These are phyloP conservation scores for Mitragyna speciosa DNA, from an alignment of 257 asterid species.

Conservation along the genomic window DNA sequence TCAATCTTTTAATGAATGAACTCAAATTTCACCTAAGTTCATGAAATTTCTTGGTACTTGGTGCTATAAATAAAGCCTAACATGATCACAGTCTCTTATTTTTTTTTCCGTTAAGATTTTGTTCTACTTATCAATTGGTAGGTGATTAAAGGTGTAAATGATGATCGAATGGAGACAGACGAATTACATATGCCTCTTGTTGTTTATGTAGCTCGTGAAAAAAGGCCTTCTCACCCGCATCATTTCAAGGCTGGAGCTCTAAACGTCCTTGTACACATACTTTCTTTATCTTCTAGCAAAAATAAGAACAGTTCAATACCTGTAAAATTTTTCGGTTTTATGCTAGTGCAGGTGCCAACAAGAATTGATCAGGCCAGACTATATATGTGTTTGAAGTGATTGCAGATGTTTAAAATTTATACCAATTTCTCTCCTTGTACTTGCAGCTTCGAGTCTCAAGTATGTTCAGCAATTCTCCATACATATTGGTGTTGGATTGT, in stretches of 20 bases:
- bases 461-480: slow-evolving; percentile 65
- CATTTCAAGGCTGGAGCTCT: slow-evolving; percentile 76
- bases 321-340: too few relatives aligned
- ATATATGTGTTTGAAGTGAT: not conserved
- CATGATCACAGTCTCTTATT: not conserved
- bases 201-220: slow-evolving; percentile 64
- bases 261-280: slow-evolving; percentile 49
- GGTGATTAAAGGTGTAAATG: slow-evolving; percentile 40
- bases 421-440: not conserved
- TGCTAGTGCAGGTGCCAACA: too few relatives aligned
- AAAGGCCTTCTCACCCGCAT: slow-evolving; percentile 49
- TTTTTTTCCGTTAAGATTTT: not conserved
- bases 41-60: too few relatives aligned
- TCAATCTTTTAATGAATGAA: not conserved
- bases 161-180: not conserved
- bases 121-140: slow-evolving; percentile 19
- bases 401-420: not conserved
- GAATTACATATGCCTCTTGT: slow-evolving; percentile 44
- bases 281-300: not conserved
- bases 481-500: slow-evolving; percentile 51
- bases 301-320: too few relatives aligned
- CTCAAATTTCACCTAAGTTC: not conserved
- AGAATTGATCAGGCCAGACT: too few relatives aligned
- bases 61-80: too few relatives aligned
- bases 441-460: slow-evolving; percentile 73